Evolutionary conservation across 2,329 filamentous ascomycete genomes (phyloP).

Genomic region (Hymenoscyphus repandus): DNA sequence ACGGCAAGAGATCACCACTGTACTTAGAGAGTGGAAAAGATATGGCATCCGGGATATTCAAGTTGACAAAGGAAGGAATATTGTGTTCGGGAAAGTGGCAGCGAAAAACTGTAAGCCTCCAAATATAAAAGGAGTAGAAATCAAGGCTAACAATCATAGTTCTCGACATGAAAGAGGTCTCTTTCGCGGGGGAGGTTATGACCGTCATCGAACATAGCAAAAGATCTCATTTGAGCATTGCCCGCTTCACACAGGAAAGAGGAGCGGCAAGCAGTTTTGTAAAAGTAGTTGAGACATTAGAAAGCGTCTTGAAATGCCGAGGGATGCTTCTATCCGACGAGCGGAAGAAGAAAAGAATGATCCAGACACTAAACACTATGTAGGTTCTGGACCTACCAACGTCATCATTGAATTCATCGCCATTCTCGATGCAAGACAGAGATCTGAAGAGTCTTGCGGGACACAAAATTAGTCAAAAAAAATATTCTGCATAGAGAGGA

Average conservation of each 20-base stretch:
- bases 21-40: constrained; percentile 56
- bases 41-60: constrained; percentile 74
- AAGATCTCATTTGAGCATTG: constrained; percentile 70
- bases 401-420: too few relatives aligned
- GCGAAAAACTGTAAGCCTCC: constrained; percentile 67
- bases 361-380: constrained; percentile 48
- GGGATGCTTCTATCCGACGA: constrained; percentile 65
- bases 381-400: not conserved
- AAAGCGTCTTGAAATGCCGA: constrained; percentile 60
- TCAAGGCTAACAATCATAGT: constrained; percentile 42
- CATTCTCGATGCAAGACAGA: too few relatives aligned
- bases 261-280: constrained; percentile 90
- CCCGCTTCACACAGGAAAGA: constrained; percentile 81
- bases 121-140: not conserved
- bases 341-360: constrained; percentile 66
- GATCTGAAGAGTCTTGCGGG: too few relatives aligned
- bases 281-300: constrained; percentile 72
- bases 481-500: too few relatives aligned
- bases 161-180: constrained; percentile 78
- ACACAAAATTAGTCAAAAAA: too few relatives aligned
- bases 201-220: constrained; percentile 82
- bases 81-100: constrained; percentile 73
- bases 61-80: constrained; percentile 72
- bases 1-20: constrained; percentile 68
- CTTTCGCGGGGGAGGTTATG: constrained; percentile 82